Conservation (phyloP, 164 flowering plant species). For the Stephania japonica region DNA sequence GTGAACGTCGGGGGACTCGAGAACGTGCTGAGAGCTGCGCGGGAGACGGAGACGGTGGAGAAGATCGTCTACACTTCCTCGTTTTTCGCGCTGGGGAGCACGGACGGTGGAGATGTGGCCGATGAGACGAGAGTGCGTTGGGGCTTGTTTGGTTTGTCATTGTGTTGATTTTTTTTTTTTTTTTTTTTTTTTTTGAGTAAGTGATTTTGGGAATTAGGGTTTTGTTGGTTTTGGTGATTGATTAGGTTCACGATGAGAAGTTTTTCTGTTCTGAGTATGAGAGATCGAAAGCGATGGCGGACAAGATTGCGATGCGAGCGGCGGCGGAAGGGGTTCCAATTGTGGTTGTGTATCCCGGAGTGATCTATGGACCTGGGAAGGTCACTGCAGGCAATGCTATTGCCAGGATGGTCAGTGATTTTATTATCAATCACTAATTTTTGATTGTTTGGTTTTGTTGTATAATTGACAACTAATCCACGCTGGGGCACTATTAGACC, state of each 20-base stretch:
- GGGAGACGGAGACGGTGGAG: constrained; percentile 52
- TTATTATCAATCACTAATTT: background rate
- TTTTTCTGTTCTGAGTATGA: constrained; percentile 88
- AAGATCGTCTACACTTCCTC: constrained; percentile 89
- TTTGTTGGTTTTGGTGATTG: constrained; percentile 1
- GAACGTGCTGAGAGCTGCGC: constrained; percentile 64
- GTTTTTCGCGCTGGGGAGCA: constrained; percentile 84
- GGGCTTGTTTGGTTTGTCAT: background rate
- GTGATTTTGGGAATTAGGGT: background rate
- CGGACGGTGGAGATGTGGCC: constrained; percentile 73
- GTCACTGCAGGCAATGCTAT: constrained; percentile 73
- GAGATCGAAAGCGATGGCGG: constrained; percentile 76
- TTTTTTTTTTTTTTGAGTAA: background rate
- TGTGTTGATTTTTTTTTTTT: too few relatives aligned
- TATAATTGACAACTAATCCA: too few relatives aligned
- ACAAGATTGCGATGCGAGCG: constrained; percentile 77
- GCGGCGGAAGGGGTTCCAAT: constrained; percentile 77
- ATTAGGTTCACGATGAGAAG: constrained; percentile 63
- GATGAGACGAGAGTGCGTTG: constrained; percentile 65
- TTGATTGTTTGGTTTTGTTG: too few relatives aligned
- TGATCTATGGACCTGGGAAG: constrained; percentile 86
- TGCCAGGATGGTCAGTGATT: constrained; percentile 50
- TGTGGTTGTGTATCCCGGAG: constrained; percentile 74
- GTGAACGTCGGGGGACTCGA: constrained; percentile 81
- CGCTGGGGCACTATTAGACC: too few relatives aligned